Percentiles rank a stretch among this genome's conserved stretches.
Evolutionary conservation across 352 stramenopile genomes (phyloP).

Genomic region (Phytopythium vexans): DNA sequence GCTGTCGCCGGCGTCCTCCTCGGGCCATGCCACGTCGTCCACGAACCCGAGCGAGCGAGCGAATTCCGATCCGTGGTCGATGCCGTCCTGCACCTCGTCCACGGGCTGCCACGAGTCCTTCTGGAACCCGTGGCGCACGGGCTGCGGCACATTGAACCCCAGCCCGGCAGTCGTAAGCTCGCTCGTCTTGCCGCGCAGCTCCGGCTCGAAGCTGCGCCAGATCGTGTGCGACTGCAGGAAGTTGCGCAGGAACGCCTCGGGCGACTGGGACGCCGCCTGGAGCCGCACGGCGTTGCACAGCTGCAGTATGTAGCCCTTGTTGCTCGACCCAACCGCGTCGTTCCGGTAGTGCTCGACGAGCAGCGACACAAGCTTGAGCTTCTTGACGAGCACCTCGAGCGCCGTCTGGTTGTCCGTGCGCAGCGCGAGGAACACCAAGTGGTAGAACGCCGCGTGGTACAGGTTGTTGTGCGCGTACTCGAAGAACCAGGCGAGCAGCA

Average conservation of each 20-base stretch:
- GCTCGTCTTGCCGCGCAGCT: conserved; percentile 56
- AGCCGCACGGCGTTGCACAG: conserved; percentile 88
- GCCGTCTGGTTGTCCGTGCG: conserved; percentile 80
- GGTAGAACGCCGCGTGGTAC: conserved; percentile 89
- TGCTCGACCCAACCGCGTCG: conserved; percentile 60
- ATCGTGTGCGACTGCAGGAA: conserved; percentile 88
- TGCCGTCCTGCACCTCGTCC: conserved; percentile 50
- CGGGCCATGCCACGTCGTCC: conserved; percentile 82
- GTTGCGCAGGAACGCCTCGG: conserved; percentile 85
- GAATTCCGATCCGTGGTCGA: conserved; percentile 83
- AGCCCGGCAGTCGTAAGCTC: conserved; percentile 58
- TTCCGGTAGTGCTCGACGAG: conserved; percentile 81
- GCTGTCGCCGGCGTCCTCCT: conserved; percentile 42
- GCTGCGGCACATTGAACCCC: conserved; percentile 73
- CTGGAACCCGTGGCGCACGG: conserved; percentile 48
- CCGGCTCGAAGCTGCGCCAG: conserved; percentile 72
- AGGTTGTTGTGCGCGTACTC: conserved; percentile 92
- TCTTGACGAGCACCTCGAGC: conserved; percentile 84
- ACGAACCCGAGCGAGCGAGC: conserved; percentile 76
- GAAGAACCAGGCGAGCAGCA: conserved; percentile 88
- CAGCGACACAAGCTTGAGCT: conserved; percentile 81
- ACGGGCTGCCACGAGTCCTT: conserved; percentile 69
- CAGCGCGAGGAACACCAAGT: conserved; percentile 86
- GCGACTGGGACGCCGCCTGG: conserved; percentile 84
- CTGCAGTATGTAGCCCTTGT: conserved; percentile 87